phyloP scores from a whole-genome alignment of 2,329 filamentous ascomycete species.

The Trichophyton schoenleinii region DNA sequence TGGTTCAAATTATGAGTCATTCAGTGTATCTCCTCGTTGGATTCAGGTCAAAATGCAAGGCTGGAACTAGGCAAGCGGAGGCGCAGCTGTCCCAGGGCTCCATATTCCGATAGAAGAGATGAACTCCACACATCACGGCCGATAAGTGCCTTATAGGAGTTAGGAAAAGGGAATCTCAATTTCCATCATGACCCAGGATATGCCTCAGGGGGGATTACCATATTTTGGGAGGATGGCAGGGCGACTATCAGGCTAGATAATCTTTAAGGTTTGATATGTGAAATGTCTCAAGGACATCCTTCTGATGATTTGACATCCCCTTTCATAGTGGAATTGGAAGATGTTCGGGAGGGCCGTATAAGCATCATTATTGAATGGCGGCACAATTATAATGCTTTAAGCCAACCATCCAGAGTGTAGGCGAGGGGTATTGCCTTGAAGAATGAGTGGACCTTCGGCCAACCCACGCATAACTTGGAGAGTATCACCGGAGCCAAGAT shows the following conservation, averaged over 20 bases:
- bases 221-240: background rate
- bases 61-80: background rate
- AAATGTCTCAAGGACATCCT: background rate
- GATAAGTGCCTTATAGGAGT: background rate
- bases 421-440: background rate
- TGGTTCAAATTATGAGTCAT: slow-evolving; percentile 1
- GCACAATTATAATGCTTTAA: background rate
- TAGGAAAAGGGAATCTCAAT: background rate
- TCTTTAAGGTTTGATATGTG: background rate
- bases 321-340: background rate
- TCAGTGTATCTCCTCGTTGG: background rate
- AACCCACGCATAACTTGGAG: background rate
- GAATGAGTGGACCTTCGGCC: background rate
- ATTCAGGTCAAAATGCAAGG: background rate
- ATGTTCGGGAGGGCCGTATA: background rate
- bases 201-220: background rate
- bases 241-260: background rate
- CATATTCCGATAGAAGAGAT: background rate
- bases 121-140: background rate
- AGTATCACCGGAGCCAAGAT: background rate
- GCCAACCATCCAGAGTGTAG: background rate
- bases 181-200: background rate
- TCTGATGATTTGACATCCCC: background rate
- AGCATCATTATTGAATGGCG: too few species aligned
- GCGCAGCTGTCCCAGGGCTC: background rate